These are phyloP conservation scores for Dendrobium officinale DNA, from an alignment of 106 monocot genomes.

Conservation along the genomic window DNA sequence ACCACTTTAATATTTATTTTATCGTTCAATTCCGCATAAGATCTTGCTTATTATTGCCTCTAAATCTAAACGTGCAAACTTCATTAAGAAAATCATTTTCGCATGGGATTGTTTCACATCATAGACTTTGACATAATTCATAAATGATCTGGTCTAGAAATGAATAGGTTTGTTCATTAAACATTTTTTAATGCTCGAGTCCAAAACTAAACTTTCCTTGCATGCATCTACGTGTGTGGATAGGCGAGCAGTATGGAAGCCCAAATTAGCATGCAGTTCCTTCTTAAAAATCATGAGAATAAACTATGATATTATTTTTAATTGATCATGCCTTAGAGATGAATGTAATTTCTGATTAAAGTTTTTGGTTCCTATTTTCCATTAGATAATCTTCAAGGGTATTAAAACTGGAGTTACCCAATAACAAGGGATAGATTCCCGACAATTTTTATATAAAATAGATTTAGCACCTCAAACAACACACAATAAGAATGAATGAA, in stretches of 20 bases:
- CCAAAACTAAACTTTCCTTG: neutral
- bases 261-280: neutral
- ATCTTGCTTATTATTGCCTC: too few species aligned
- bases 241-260: neutral
- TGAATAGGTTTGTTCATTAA: neutral
- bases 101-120: too few species aligned
- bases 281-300: neutral
- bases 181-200: neutral
- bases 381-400: slow-evolving; percentile 1
- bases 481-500: neutral
- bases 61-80: too few species aligned
- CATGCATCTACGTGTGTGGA: neutral
- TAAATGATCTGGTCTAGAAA: neutral
- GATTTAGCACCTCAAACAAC: neutral
- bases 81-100: too few species aligned
- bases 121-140: neutral
- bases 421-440: neutral
- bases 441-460: neutral
- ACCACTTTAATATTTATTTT: too few species aligned
- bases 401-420: neutral
- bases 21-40: too few species aligned
- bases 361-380: neutral
- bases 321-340: neutral
- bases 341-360: neutral
- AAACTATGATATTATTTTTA: neutral